These are phyloP conservation scores for Trichoderma brevicompactum DNA, from an alignment of 2,329 filamentous ascomycete genomes.

Conservation along the genomic window DNA sequence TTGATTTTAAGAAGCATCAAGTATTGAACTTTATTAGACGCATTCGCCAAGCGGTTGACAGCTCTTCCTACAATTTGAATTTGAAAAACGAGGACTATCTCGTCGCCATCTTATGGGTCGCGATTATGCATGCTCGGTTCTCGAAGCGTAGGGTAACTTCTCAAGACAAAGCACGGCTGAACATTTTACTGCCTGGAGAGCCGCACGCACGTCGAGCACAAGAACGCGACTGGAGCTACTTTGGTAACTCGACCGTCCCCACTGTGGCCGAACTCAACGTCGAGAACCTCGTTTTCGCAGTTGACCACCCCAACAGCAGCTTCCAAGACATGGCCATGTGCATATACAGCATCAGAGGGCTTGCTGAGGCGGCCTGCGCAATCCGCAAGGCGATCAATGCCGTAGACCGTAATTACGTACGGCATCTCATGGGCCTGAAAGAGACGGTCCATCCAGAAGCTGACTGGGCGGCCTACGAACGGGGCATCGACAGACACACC, in stretches of 20 bases:
- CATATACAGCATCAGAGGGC: neutral
- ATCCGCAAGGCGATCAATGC: neutral
- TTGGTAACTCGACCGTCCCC: neutral
- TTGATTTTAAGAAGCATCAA: neutral
- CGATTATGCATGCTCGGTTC: neutral
- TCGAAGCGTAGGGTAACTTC: neutral
- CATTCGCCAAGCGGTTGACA: neutral
- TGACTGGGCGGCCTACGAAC: neutral
- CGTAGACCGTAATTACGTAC: neutral
- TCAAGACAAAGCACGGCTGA: neutral
- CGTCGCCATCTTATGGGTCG: neutral
- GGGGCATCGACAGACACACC: constrained; percentile 29
- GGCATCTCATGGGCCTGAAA: neutral
- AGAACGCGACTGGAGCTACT: neutral
- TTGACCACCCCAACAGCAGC: neutral
- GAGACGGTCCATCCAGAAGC: accelerated
- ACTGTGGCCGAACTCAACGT: constrained; percentile 1
- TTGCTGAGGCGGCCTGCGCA: neutral
- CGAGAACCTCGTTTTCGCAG: neutral
- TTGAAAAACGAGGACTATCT: neutral
- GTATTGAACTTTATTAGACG: neutral
- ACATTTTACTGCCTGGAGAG: neutral
- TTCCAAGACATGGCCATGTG: too few species aligned
- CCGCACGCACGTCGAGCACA: neutral
- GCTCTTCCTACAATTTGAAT: neutral